Base-by-base conservation (phyloP, 139 green algal species). In the Coelastrella sp. region DNA sequence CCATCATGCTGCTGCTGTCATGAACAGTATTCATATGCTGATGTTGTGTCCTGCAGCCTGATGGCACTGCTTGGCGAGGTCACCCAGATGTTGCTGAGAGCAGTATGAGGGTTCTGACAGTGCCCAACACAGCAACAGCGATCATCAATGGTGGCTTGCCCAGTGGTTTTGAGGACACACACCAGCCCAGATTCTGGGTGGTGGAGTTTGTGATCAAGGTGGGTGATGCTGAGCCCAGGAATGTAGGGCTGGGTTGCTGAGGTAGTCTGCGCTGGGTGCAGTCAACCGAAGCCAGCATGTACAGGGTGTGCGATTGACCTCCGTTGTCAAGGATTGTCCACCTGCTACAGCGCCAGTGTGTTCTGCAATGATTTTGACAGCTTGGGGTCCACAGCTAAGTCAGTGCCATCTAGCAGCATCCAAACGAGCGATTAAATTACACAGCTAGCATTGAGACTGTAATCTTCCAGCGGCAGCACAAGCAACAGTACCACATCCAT, bases 151-250 rank as follows among this genome's bases (percentile, higher is more conserved):
- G 78, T 8, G 32, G 37, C 11, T 60, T 84, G 78, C 78, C 78
- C 11, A 74, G 59, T 25, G 78, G 78, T 11, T 84, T 84, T 66
- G 78, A 76, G 9, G 78, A 84, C 9, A 4, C 15, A 13, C 78
- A 84, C 62, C 38, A 76, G 41, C 78, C 78, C 6, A 64, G 62
- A 15, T 84, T 84, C 60, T 84, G 78, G 78, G 78, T 77, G 13
- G 40, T 84, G 41, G 78, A 84, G 60, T 84, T 84, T n/a, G 76
- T 84, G n/a, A 48, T 63, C 15, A 84, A 75, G 78, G 78, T 84
- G 38, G 11, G 51, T 15, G 11, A 38, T 13, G 25, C 62, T 40
- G 4, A n/a, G 40, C 8, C 8, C 27, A 32, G 62, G 13, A 6
- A 27, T 32, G 59, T 67, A 32, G 0, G 27, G 21, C n/a, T n/a